These are phyloP conservation scores for Boletus reticulatus DNA, from an alignment of 768 basidiomycete genomes.

Conservation along the genomic window DNA sequence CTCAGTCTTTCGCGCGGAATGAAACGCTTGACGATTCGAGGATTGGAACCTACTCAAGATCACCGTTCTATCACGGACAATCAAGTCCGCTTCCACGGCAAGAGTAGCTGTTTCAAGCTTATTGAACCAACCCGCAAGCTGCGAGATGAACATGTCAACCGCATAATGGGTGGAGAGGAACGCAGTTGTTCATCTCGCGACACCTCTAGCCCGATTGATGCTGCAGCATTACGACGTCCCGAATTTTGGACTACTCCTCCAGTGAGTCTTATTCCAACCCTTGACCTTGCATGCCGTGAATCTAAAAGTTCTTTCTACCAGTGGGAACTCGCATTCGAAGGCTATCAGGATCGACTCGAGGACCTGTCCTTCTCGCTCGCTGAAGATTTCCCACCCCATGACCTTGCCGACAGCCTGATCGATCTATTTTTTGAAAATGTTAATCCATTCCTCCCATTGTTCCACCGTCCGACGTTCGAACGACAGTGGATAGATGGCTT, in stretches of 20 bases:
- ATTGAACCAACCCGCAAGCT: conserved; percentile 53
- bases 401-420: conserved; percentile 59
- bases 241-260: conserved; percentile 59
- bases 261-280: conserved; percentile 35
- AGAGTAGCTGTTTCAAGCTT: conserved; percentile 55
- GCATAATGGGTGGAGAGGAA: conserved; percentile 25
- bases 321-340: conserved; percentile 63
- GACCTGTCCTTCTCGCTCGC: conserved; percentile 33
- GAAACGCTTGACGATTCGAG: conserved; percentile 36
- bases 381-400: conserved; percentile 59
- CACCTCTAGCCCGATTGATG: conserved; percentile 19
- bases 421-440: conserved; percentile 63
- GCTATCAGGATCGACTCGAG: conserved; percentile 31
- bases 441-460: conserved; percentile 60
- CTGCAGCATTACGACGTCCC: conserved; percentile 35
- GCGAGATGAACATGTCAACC: conserved; percentile 49
- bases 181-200: conserved; percentile 15
- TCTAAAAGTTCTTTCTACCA: conserved; percentile 19
- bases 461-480: conserved; percentile 72
- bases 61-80: conserved; percentile 33
- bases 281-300: neutral
- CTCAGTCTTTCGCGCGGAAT: conserved; percentile 39
- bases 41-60: conserved; percentile 38
- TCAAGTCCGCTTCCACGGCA: conserved; percentile 57
- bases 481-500: conserved; percentile 54